Evolutionary conservation across 1,284 basidiomycete species (phyloP).

Genomic region (Neolentinus lepideus): DNA sequence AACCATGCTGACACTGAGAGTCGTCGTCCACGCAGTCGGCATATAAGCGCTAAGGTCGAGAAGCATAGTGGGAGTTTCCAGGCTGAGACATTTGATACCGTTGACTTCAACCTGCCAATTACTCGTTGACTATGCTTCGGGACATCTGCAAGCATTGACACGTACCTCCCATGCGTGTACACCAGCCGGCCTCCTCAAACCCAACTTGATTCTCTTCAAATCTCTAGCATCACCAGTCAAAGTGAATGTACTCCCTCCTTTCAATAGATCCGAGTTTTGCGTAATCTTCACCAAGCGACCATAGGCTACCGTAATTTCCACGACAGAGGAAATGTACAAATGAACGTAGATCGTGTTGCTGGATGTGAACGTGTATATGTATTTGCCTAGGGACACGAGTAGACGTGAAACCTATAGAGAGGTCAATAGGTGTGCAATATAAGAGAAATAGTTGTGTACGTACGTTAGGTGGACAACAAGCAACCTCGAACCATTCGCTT

Average conservation of each 20-base stretch:
- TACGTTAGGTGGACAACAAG: slow-evolving; percentile 15
- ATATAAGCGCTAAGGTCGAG: neutral
- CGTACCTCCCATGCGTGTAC: slow-evolving; percentile 8
- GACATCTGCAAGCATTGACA: neutral
- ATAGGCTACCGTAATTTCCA: slow-evolving; percentile 4
- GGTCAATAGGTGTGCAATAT: neutral
- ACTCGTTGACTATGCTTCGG: neutral
- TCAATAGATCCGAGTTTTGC: slow-evolving; percentile 10
- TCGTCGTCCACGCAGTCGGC: neutral
- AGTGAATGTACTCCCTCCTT: slow-evolving; percentile 8
- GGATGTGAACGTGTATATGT: slow-evolving; percentile 11
- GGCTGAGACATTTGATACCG: neutral
- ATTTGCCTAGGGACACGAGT: slow-evolving; percentile 12
- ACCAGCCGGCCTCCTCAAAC: slow-evolving; percentile 9
- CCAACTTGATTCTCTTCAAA: slow-evolving; percentile 2
- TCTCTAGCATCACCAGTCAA: slow-evolving; percentile 3
- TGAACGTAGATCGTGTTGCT: slow-evolving; percentile 12
- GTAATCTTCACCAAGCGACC: slow-evolving; percentile 7
- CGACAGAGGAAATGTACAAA: slow-evolving; percentile 12
- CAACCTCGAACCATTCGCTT: slow-evolving; percentile 15
- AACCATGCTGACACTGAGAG: neutral
- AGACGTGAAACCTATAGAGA: slow-evolving; percentile 11
- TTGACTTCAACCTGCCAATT: neutral
- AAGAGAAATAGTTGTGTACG: neutral
- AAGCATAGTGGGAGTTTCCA: no score